A percentile compares a stretch with the other conserved stretches of the same genome.
phyloP scores from a whole-genome alignment of 2,329 filamentous ascomycete species.

The Catunica adiposa region DNA sequence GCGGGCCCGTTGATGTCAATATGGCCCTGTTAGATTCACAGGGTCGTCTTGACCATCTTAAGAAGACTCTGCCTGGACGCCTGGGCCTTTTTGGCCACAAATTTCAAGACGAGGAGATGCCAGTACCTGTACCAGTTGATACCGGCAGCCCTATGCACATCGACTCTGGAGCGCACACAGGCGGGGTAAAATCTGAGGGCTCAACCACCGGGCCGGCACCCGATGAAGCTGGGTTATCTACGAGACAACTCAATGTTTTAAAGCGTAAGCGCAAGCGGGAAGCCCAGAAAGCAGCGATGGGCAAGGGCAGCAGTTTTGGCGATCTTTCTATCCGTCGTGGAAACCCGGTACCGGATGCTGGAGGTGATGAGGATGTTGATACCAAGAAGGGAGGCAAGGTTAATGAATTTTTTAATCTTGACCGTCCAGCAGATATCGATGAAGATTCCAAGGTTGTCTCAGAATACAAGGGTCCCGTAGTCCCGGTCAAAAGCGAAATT shows the following conservation, averaged over 20 bases:
- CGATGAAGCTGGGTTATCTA: constrained; percentile 64
- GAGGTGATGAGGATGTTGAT: constrained; percentile 39
- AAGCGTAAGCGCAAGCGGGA: constrained; percentile 89
- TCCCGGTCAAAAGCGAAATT: constrained; percentile 73
- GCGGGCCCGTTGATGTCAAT: constrained; percentile 71
- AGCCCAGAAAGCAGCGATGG: constrained; percentile 67
- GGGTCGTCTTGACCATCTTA: constrained; percentile 68
- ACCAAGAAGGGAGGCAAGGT: constrained; percentile 41
- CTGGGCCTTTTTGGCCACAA: constrained; percentile 73
- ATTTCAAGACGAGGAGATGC: constrained; percentile 67
- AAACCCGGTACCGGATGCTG: constrained; percentile 45
- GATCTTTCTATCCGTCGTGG: constrained; percentile 59
- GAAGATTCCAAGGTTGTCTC: constrained; percentile 86
- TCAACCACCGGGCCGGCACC: constrained; percentile 23
- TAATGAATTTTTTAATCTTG: constrained; percentile 79
- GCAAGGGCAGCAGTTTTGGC: constrained; percentile 66
- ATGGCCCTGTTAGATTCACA: constrained; percentile 68
- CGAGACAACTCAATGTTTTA: constrained; percentile 81
- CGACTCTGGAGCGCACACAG: constrained; percentile 22
- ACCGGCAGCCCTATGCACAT: constrained; percentile 28
- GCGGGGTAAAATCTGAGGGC: constrained; percentile 19
- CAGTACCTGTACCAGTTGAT: constrained; percentile 27
- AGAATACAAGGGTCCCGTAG: constrained; percentile 75
- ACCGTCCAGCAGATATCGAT: constrained; percentile 59
- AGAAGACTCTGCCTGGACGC: constrained; percentile 68